phyloP scores from a whole-genome alignment of 2,329 filamentous ascomycete species.

The Verticillium nonalfalfae region DNA sequence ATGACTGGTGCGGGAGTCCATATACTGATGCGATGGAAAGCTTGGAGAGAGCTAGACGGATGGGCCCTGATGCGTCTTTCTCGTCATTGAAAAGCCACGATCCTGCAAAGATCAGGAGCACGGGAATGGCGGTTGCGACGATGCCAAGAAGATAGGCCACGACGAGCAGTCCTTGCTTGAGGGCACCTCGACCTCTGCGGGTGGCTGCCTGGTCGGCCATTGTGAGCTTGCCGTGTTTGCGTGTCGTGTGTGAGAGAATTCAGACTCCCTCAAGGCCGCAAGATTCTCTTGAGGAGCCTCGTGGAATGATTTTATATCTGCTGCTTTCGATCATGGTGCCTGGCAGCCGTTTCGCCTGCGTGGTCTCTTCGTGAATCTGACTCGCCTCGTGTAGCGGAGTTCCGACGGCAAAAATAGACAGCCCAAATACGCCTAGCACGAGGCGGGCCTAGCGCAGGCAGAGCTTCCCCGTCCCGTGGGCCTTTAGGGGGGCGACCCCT shows the following conservation, averaged over 20 bases:
- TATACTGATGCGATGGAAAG: conserved; percentile 4
- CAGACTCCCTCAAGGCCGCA: neutral
- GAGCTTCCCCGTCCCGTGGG: neutral
- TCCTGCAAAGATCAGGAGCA: conserved; percentile 5
- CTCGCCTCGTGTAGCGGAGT: neutral
- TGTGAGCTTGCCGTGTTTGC: neutral
- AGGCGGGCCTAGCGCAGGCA: neutral
- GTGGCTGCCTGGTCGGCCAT: neutral
- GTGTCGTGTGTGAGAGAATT: too few relatives aligned
- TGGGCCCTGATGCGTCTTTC: neutral
- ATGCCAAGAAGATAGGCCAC: neutral
- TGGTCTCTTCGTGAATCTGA: neutral
- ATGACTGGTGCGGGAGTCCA: neutral
- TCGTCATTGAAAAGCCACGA: conserved; percentile 1
- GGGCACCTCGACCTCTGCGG: neutral
- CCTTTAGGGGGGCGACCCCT: neutral
- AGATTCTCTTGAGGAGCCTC: neutral
- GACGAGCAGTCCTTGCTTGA: neutral
- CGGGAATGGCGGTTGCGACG: neutral
- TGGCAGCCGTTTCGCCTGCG: neutral
- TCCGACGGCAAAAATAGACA: neutral
- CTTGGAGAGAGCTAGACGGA: conserved; percentile 1
- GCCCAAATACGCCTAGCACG: neutral
- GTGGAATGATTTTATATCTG: neutral
- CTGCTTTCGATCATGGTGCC: neutral